Base-by-base conservation (phyloP, 306 rosid genomes). In the Argentina anserina region DNA sequence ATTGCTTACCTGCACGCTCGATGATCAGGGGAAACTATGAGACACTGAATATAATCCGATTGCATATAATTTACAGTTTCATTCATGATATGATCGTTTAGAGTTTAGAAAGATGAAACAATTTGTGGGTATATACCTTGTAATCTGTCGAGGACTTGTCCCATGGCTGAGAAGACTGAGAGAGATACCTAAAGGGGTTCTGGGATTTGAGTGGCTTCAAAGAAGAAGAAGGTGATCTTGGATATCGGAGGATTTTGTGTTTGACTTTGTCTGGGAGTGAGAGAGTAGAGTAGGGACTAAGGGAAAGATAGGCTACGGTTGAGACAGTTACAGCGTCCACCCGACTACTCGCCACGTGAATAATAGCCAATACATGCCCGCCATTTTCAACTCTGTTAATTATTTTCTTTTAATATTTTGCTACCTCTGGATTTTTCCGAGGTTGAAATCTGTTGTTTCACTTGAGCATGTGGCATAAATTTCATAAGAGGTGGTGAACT, bases 1-100 rank as follows among this genome's bases (percentile, higher is more conserved):
- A 89, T 4, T 83, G 82, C 73, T 85, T 86, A 77, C 95, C 97
- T 94, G 92, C 79, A 52, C 77, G 65, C n/a, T n/a, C n/a, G n/a
- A n/a, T n/a, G n/a, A n/a, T n/a, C 41, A 5, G 15, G 1, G 37
- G 15, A 43, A 26, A 58, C 42, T 66, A 29, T 62, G 55, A 81
- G 72, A 77, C n/a, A 47, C 50, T 18, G n/a, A 25, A 50, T 3
- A 39, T 39, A 0, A 50, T 4, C 14, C n/a, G 62, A 25, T 5
- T 43, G 17, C 47, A 43, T 43, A 13, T 43, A 14, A 43, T 43
- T 4, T 18, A 43, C 47, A 14, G 47, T 13, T 3, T 6, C 12
- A 43, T 0, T 43, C n/a, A n/a, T n/a, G n/a, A n/a, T n/a, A n/a
- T n/a, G n/a, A n/a, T n/a, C n/a, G n/a, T n/a, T n/a, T n/a, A n/a